Evolutionary conservation across 768 basidiomycete species (phyloP), one percentile per base, ranked within the genome.

Genomic region (Lactarius quietus): DNA sequence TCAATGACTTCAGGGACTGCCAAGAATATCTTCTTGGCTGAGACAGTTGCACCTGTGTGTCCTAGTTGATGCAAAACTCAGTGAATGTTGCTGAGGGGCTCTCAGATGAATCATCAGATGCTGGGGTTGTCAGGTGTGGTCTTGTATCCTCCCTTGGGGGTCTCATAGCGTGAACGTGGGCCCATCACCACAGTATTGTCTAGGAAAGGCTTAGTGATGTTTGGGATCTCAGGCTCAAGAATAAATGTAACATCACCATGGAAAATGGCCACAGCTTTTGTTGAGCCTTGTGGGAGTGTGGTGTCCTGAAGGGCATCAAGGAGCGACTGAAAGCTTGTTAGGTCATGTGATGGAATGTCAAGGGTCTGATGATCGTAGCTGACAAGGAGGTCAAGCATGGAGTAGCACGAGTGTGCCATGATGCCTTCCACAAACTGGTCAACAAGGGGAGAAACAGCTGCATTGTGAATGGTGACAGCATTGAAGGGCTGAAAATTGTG

Each of bases 1-100:
- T 80, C 78, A n/a, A 83, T 60, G 1, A 82, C 72, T 43, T 74
- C 69, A 0, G 72, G 73, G 0, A 65, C 54, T 1, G 63, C 53
- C 1, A 54, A 12, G 26, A 61, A 41, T 0, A 61, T 23, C 17
- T 61, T 53, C 17, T 20, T 7, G 2, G 60, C 36, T 5, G 60
- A 61, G 15, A 61, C 36, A 12, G 60, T 61, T 3, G 36, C 26
- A 5, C 52, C 51, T 2, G 52, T 17, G 36, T n/a, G 17, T 0
- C 36, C 12, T 7, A 61, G 14, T 4, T 18, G 35, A 12, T 61
- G 48, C 8, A 61, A 12, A 5, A 61, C 26, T 0, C 48, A 23
- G 10, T 61, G 59, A 12, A 61, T 23, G 10, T 61, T 48, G 9
- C n/a, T 7, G 18, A 41, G 18, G 39, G 18, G 39, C 6, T 41